These are phyloP conservation scores for Auriscalpium vulgare DNA, from an alignment of 768 basidiomycete genomes.

Conservation along the genomic window DNA sequence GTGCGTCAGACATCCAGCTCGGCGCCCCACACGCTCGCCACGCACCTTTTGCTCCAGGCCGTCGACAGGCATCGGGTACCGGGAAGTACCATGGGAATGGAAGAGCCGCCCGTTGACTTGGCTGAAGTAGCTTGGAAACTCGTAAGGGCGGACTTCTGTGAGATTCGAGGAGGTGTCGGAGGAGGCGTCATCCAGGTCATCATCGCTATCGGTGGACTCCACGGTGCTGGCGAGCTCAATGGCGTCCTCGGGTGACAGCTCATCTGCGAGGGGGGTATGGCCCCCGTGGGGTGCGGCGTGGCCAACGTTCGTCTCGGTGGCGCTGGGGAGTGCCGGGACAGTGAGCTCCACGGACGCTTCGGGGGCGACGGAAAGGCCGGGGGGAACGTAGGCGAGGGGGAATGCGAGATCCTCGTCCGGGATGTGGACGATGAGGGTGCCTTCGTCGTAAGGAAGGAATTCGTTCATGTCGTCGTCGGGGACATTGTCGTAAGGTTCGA, in stretches of 20 bases:
- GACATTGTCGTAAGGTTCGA: not conserved
- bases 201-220: not conserved
- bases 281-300: not conserved
- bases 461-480: not conserved
- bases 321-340: not conserved
- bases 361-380: not conserved
- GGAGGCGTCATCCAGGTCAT: constrained; percentile 22
- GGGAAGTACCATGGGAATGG: constrained; percentile 52
- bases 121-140: constrained; percentile 53
- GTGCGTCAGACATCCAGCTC: not conserved
- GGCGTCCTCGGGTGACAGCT: not conserved
- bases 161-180: constrained; percentile 35
- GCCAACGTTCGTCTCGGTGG: not conserved
- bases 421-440: not conserved
- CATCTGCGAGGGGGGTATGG: not conserved
- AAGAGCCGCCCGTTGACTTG: constrained; percentile 57
- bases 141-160: constrained; percentile 40
- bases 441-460: not conserved
- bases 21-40: constrained; percentile 1
- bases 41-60: constrained; percentile 59
- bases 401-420: not conserved
- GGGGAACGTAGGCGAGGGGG: not conserved
- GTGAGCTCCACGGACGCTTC: not conserved
- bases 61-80: constrained; percentile 72
- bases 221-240: not conserved